phyloP scores from a whole-genome alignment of 2,329 filamentous ascomycete genomes.

The Trichophaea hybrida region DNA sequence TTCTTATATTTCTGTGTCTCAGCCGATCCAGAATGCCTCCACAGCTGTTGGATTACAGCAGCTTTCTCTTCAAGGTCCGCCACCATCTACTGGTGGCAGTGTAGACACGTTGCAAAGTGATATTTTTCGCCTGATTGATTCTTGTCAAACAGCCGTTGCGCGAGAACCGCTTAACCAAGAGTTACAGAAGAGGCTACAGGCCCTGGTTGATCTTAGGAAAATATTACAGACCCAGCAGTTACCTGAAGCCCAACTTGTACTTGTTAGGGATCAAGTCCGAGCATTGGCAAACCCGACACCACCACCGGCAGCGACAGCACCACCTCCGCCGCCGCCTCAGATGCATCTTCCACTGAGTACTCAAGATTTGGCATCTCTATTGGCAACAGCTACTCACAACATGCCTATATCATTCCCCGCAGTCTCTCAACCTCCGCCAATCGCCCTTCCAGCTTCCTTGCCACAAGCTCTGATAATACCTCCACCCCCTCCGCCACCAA shows the following conservation, averaged over 20 bases:
- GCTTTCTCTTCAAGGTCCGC: slow-evolving; percentile 25
- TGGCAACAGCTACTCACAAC: slow-evolving; percentile 39
- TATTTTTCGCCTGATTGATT: slow-evolving; percentile 61
- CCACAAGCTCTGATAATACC: slow-evolving; percentile 33
- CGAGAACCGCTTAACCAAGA: slow-evolving; percentile 60
- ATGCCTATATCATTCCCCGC: slow-evolving; percentile 27
- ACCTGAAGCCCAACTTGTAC: slow-evolving; percentile 64
- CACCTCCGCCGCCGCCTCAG: slow-evolving; percentile 29
- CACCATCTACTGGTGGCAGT: slow-evolving; percentile 28
- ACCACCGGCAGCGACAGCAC: slow-evolving; percentile 28
- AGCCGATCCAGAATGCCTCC: slow-evolving; percentile 4
- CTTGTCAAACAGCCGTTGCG: slow-evolving; percentile 58
- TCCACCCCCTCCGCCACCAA: slow-evolving; percentile 28
- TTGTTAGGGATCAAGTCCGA: slow-evolving; percentile 73
- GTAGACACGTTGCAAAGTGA: slow-evolving; percentile 68
- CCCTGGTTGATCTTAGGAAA: slow-evolving; percentile 69
- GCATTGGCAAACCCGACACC: slow-evolving; percentile 44
- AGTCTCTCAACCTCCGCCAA: slow-evolving; percentile 30
- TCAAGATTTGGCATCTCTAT: slow-evolving; percentile 31
- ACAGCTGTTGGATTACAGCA: slow-evolving; percentile 25
- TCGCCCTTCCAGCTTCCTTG: slow-evolving; percentile 30
- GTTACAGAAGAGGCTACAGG: slow-evolving; percentile 66
- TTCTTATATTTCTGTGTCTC: slow-evolving; percentile 19
- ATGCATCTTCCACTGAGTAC: slow-evolving; percentile 24
- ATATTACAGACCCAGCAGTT: slow-evolving; percentile 65